Conservation (phyloP, 768 basidiomycete genomes). For the Agaricus sinodeliciosus region DNA sequence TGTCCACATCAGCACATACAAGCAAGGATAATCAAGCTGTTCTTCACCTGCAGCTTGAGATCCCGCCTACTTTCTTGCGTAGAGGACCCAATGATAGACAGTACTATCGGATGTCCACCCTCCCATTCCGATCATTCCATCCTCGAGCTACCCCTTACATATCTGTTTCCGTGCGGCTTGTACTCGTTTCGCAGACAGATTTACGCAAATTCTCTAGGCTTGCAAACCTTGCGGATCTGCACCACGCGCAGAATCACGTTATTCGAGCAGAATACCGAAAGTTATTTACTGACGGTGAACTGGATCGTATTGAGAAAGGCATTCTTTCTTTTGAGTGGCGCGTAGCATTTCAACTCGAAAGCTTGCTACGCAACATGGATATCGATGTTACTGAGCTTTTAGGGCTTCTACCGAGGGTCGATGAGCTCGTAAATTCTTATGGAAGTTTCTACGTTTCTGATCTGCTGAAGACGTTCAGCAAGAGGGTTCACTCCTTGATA, state of each 20-base stretch:
- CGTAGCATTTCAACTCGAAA: conserved; percentile 55
- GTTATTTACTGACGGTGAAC: conserved; percentile 34
- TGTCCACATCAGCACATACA: conserved; percentile 26
- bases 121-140: conserved; percentile 34
- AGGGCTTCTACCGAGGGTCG: conserved; percentile 27
- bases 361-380: conserved; percentile 27
- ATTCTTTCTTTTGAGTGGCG: conserved; percentile 33
- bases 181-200: conserved; percentile 30
- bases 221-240: conserved; percentile 31
- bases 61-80: conserved; percentile 19
- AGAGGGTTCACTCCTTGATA: conserved; percentile 17
- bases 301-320: conserved; percentile 24
- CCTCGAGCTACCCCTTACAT: conserved; percentile 40
- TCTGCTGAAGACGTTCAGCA: conserved; percentile 34
- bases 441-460: conserved; percentile 28
- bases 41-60: conserved; percentile 36
- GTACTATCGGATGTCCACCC: conserved; percentile 26
- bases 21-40: conserved; percentile 21
- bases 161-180: conserved; percentile 42
- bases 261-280: conserved; percentile 30
- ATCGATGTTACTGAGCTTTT: conserved; percentile 46
- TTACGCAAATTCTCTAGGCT: conserved; percentile 31
- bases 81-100: conserved; percentile 3
- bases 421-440: conserved; percentile 18
- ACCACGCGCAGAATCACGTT: conserved; percentile 24